Evolutionary conservation across 2,329 filamentous ascomycete species (phyloP), one percentile per base, ranked within the genome.

Genomic region (Tolypocladium tropicale): DNA sequence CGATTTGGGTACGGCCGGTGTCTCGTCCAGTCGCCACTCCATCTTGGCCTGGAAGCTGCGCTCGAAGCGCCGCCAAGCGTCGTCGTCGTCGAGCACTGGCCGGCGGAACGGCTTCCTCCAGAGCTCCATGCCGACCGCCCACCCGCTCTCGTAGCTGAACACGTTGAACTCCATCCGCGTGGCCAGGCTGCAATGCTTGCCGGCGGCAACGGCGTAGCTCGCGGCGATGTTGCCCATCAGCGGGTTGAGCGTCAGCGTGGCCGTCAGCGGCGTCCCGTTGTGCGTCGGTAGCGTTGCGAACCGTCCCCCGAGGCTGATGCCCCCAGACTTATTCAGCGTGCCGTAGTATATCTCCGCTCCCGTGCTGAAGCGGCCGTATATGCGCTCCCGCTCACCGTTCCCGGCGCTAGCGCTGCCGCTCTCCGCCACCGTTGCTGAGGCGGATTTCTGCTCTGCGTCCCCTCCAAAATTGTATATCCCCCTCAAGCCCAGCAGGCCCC

Each of bases 331-430:
- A 70, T 96, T 97, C 57, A 96, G 75, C 0, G 92, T 87, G 25
- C 93, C 94, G 75, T 99, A 99, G 75, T 97, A 99, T 37, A 95
- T 78, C 72, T 99, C 94, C 55, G 86, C 93, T 37, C 94, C 94
- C 3, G 90, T 89, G 65, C 90, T 95, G 68, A 97, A 90, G 23
- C 93, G 85, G 10, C 89, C 92, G 74, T 84, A 88, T 57, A 86
- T 83, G 62, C 79, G 82, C 67, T 88, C 84, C 57, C 71, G 75
- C 48, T 82, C 76, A 0, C 63, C 60, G 33, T 67, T 65, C 39
- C 63, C 60, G 16, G 55, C 6, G 14, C 39, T n/a, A n/a, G n/a
- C 59, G 54, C 57, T 63, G 16, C 58, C 62, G 21, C 64, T 61
- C 25, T 65, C 61, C 25, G 58, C 61, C 39, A 21, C 36, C 6